Conservation (phyloP, 2,329 filamentous ascomycete species). For the Tolypocladium paradoxum region DNA sequence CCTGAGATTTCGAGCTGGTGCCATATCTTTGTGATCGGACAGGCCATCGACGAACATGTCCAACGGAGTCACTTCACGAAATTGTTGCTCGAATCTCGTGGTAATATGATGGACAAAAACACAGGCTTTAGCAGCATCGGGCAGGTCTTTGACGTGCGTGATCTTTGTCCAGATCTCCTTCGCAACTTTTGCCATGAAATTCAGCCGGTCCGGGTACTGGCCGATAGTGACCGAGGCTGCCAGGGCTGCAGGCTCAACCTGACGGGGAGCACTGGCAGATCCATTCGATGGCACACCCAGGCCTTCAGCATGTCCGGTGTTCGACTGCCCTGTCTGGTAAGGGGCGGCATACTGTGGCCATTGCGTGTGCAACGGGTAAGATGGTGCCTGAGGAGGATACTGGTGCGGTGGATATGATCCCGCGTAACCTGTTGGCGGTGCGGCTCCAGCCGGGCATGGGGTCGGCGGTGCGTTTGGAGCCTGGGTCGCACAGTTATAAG, state of each 20-base stretch:
- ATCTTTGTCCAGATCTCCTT: slow-evolving; percentile 54
- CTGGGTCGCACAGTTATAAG: background rate
- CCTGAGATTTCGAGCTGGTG: slow-evolving; percentile 41
- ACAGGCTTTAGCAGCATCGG: slow-evolving; percentile 50
- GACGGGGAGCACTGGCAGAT: background rate
- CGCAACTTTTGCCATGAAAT: slow-evolving; percentile 42
- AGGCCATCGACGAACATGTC: slow-evolving; percentile 48
- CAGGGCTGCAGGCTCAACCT: background rate
- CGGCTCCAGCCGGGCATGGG: background rate
- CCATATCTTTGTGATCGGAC: slow-evolving; percentile 45
- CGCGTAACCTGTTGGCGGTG: background rate
- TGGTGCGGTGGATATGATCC: background rate
- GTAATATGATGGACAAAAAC: slow-evolving; percentile 54
- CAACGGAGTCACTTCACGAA: slow-evolving; percentile 45
- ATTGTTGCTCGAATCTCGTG: slow-evolving; percentile 45
- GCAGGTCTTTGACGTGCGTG: slow-evolving; percentile 47
- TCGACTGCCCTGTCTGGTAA: background rate
- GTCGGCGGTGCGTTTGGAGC: background rate
- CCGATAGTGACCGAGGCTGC: background rate
- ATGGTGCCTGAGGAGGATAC: background rate
- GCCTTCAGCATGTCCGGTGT: background rate
- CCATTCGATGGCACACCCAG: background rate
- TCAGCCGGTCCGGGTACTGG: slow-evolving; percentile 33
- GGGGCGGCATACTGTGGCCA: background rate
- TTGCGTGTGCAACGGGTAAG: background rate